Conservation (phyloP, 768 basidiomycete species). For the Megacollybia marginata region DNA sequence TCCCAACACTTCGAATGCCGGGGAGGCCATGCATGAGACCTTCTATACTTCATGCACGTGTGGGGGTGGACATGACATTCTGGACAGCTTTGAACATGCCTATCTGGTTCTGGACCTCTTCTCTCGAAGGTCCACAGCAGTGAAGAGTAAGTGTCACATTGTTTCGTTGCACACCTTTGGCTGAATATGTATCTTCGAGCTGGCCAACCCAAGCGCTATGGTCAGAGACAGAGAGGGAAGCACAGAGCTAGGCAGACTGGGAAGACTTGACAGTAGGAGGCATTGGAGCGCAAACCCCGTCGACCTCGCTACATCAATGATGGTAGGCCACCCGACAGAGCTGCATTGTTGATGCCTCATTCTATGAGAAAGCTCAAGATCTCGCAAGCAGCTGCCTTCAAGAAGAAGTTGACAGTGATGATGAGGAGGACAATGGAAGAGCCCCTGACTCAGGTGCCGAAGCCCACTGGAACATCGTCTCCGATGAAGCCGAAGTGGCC, state of each 20-base stretch:
- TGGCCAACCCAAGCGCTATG: background rate
- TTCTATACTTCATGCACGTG: background rate
- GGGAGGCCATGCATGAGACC: background rate
- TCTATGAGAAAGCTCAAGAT: no score
- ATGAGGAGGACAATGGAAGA: no score
- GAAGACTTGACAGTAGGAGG: background rate
- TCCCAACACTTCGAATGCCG: background rate
- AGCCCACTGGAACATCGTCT: no score
- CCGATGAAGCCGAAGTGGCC: no score
- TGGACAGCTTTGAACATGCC: background rate
- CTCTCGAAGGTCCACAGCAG: background rate
- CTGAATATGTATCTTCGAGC: background rate
- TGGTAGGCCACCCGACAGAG: background rate
- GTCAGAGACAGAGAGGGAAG: background rate
- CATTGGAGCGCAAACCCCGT: background rate
- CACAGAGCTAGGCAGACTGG: background rate
- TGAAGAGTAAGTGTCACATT: background rate
- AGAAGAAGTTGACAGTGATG: no score
- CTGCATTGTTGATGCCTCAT: background rate
- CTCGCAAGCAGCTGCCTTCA: no score
- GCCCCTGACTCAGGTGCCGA: no score
- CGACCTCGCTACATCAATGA: background rate
- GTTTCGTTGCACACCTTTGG: background rate
- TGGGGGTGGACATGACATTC: background rate
- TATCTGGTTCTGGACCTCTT: background rate